These are phyloP conservation scores for Penicillium brevicompactum DNA, from an alignment of 2,329 filamentous ascomycete species.

Conservation along the genomic window DNA sequence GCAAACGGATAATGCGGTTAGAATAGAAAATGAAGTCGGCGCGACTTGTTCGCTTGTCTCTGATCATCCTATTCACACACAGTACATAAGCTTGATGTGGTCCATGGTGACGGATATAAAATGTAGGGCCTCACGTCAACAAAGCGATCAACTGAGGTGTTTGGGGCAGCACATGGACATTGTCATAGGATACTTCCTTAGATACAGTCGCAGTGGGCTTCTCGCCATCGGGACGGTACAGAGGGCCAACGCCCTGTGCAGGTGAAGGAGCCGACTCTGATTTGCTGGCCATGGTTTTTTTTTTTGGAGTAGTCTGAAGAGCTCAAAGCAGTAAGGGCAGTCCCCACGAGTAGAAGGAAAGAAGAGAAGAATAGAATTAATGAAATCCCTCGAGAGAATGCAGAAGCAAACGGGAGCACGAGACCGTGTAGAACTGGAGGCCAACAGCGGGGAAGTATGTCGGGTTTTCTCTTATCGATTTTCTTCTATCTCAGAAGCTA, in stretches of 20 bases:
- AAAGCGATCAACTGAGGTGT: conserved; percentile 96
- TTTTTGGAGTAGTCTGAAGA: not conserved
- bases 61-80: conserved; percentile 73
- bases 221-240: conserved; percentile 73
- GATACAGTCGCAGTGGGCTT: conserved; percentile 90
- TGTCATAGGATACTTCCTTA: conserved; percentile 75
- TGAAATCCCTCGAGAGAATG: not conserved
- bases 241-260: conserved; percentile 73
- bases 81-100: conserved; percentile 7
- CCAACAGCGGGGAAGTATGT: conserved; percentile 17
- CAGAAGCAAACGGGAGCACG: not conserved
- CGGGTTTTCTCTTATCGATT: conserved; percentile 20
- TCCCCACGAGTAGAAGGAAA: not conserved
- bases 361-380: conserved; percentile 5
- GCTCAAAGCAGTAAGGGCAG: not conserved
- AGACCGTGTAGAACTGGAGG: not conserved
- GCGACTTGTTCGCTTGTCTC: conserved; percentile 83
- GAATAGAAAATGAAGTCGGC: conserved; percentile 99
- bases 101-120: conserved; percentile 2
- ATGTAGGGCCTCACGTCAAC: conserved; percentile 73
- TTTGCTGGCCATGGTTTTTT: conserved; percentile 26
- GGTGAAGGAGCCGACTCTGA: conserved; percentile 45
- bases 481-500: conserved; percentile 10
- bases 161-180: conserved; percentile 87
- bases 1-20: conserved; percentile 92